Evolutionary conservation across 1,284 basidiomycete species (phyloP), one percentile per base, ranked within the genome.

Genomic region (Ustilago hordei): DNA sequence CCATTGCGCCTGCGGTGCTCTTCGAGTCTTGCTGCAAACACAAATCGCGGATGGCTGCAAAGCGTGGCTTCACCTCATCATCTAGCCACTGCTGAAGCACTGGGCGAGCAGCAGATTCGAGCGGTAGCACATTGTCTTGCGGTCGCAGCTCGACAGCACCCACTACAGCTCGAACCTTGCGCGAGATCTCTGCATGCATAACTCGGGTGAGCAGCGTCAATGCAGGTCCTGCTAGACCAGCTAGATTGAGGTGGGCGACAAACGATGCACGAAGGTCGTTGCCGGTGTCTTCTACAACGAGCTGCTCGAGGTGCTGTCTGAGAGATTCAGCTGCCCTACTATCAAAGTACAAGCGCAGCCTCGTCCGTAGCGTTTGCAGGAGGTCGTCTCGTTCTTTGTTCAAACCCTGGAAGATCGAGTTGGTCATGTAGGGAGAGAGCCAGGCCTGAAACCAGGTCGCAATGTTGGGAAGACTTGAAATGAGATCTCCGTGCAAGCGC

Each of bases 41-140:
- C 19, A 63, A 19, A 9, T 63, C 28, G 31, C 69, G 68, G 13
- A 77, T 69, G 9, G 69, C 62, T 36, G 64, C 58, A 57, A 68
- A 68, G 43, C 67, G 69, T 38, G 67, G 64, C 53, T 74, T 78
- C 31, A 69, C 52, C 12, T 71, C 56, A 13, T 59, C 54, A 47
- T 78, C 68, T 4, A 78, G 63, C 75, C 75, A 78, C 8, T 62
- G 52, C 38, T 67, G 60, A 19, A 78, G 54, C 23, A 61, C 39
- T 5, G 67, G 68, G 7, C 68, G 64, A 19, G 71, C 70, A 5
- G 67, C 64, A 32, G 60, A 67, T 31, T 78, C 75, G 43, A 75
- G 68, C 48, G 61, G 64, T 34, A 71, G 36, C 0, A 69, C 61
- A 13, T 58, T 60, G 19, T 75, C 75, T 8, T 71, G 57, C 2